phyloP scores from a whole-genome alignment of 331 rosid species.

The Rhamnella rubrinervis region DNA sequence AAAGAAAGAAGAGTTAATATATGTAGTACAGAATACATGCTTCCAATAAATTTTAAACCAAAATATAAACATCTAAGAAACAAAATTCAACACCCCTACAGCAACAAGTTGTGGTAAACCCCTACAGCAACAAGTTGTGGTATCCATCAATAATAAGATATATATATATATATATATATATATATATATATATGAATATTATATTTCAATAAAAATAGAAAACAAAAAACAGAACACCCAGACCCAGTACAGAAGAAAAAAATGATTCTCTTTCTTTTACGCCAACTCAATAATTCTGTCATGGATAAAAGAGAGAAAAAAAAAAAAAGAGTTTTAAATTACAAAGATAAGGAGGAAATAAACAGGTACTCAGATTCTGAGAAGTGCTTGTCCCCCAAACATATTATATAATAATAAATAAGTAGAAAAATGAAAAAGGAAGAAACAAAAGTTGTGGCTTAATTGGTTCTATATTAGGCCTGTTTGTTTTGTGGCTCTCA shows the following conservation, averaged over 20 bases:
- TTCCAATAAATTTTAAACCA: no score
- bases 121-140: background rate
- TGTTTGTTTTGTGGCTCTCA: no score
- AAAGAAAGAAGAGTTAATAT: no score
- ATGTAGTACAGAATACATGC: no score
- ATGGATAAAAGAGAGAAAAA: no score
- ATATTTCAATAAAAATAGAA: background rate
- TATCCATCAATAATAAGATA: background rate
- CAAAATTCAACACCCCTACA: no score
- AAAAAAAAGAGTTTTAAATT: background rate
- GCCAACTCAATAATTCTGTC: background rate
- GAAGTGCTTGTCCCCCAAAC: background rate
- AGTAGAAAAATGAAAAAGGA: background rate
- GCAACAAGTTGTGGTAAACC: background rate
- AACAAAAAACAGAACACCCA: background rate
- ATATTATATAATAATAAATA: no score
- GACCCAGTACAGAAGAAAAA: no score
- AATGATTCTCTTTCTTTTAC: slow-evolving; percentile 1
- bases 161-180: no score
- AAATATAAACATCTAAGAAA: no score
- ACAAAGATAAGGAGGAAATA: slow-evolving; percentile 3
- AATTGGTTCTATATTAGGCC: slow-evolving; percentile 10
- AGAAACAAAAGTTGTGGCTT: background rate
- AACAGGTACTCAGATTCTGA: slow-evolving; percentile 15
- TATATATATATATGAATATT: no score